Conservation (phyloP, 805 yeast genomes). For the Starmera caribaea region DNA sequence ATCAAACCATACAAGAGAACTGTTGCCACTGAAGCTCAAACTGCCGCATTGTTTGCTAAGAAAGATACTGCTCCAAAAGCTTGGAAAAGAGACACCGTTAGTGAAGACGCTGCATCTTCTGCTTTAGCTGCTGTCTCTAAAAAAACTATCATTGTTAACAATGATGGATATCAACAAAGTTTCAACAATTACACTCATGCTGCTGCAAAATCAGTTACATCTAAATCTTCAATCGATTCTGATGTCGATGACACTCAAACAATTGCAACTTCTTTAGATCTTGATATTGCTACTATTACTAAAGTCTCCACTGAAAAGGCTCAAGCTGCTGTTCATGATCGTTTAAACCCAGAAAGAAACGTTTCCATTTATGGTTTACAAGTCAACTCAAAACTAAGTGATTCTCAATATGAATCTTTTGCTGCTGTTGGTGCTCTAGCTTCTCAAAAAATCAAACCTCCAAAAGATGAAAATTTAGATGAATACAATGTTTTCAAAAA, state of each 20-base stretch:
- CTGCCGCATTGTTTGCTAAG: slow-evolving; percentile 47
- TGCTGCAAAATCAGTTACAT: slow-evolving; percentile 35
- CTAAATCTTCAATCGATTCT: slow-evolving; percentile 16
- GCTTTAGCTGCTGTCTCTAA: slow-evolving; percentile 20
- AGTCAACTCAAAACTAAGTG: slow-evolving; percentile 31
- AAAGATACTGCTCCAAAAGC: slow-evolving; percentile 36
- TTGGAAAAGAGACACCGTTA: slow-evolving; percentile 42
- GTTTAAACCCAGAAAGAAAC: slow-evolving; percentile 20
- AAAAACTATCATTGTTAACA: neutral
- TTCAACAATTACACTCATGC: slow-evolving; percentile 14
- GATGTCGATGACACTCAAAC: slow-evolving; percentile 31
- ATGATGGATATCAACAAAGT: neutral
- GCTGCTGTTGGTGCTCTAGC: slow-evolving; percentile 54
- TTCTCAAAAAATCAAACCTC: slow-evolving; percentile 30
- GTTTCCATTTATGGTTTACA: slow-evolving; percentile 28
- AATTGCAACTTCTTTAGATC: slow-evolving; percentile 30
- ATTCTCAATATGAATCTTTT: slow-evolving; percentile 32
- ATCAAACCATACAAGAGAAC: slow-evolving; percentile 57
- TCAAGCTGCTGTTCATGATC: slow-evolving; percentile 15
- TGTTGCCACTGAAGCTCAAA: slow-evolving; percentile 53
- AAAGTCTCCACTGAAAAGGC: slow-evolving; percentile 36
- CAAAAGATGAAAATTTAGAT: slow-evolving; percentile 34
- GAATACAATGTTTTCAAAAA: slow-evolving; percentile 26
- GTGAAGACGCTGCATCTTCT: slow-evolving; percentile 39
- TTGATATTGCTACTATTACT: slow-evolving; percentile 43